Base-by-base conservation (phyloP, 169 alveolate species). In the Plasmodium inui region DNA sequence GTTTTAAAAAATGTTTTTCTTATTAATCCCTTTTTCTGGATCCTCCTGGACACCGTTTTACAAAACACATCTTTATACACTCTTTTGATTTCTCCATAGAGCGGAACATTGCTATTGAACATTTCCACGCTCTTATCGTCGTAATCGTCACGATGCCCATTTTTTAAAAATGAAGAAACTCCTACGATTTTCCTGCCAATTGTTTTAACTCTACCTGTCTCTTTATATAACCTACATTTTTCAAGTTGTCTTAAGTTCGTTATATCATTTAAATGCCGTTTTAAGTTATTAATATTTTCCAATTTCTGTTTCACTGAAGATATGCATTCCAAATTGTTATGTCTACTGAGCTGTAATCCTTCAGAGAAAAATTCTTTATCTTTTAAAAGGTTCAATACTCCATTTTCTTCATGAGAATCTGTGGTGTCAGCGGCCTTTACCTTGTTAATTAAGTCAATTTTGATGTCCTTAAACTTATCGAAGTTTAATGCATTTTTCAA, bases 401-500 rank as follows among this genome's bases (percentile, higher is more conserved):
- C 94, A 89, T 79, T 89, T 78, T 89, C 94, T 79, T 89, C 94
- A 73, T 79, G 83, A 22, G 83, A 78, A 89, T 80, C 44, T 19
- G 53, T 22, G 55, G 14, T 46, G 82, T 89, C 94, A 22, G 72
- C 28, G 28, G 94, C 17, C 9, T 89, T 57, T 79, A 89, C 55
- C 71, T 89, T 89, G 72, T 67, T 80, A 41, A 79, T 61, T 89
- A 89, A 73, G 82, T 89, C 94, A 80, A 89, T 78, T 70, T 79
- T 89, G 10, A 89, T 89, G 74, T 61, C 70, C 76, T 89, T 89
- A 70, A 89, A 89, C 83, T 80, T 89, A 30, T 89, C 89, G 57
- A 89, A 89, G 46, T 89, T 89, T 79, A 89, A 79, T 73, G 94
- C 57, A 79, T 89, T 89, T 89, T 70, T 89, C 73, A 89, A 79